phyloP scores from a whole-genome alignment of 23 red algal species.

The Gracilaria domingensis region DNA sequence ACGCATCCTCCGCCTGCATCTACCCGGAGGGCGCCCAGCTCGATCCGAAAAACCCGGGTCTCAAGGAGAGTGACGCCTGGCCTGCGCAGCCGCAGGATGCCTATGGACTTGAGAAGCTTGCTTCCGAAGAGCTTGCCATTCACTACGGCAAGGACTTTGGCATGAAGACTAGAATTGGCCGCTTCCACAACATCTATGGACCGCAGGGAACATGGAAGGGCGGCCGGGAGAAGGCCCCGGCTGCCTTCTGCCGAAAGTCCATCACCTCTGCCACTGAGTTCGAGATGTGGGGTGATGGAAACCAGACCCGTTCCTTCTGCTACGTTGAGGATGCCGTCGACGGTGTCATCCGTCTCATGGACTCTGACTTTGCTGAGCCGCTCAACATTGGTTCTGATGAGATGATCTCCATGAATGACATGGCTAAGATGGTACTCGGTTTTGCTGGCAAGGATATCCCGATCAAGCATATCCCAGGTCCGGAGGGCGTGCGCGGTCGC shows the following conservation, averaged over 20 bases:
- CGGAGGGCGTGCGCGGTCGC: slow-evolving; percentile 98
- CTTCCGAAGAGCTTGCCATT: slow-evolving; percentile 98
- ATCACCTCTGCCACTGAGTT: slow-evolving; percentile 94
- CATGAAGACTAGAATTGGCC: slow-evolving; percentile 96
- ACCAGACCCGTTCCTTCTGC: slow-evolving; percentile 99
- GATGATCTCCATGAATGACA: slow-evolving; percentile 99
- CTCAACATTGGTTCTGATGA: slow-evolving; percentile 99
- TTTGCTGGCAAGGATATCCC: slow-evolving; percentile 94
- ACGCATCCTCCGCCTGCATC: slow-evolving; percentile 98
- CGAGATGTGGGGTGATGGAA: slow-evolving; percentile 99
- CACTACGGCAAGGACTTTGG: slow-evolving; percentile 99
- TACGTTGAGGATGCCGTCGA: slow-evolving; percentile 99
- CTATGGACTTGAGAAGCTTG: slow-evolving; percentile 99
- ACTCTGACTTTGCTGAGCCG: slow-evolving; percentile 98
- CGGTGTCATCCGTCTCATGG: slow-evolving; percentile 98
- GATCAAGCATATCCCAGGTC: slow-evolving; percentile 99
- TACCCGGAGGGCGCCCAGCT: slow-evolving; percentile 98
- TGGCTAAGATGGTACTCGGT: slow-evolving; percentile 94
- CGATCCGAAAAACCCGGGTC: slow-evolving; percentile 95
- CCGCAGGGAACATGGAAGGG: slow-evolving; percentile 99
- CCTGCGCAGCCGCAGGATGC: slow-evolving; percentile 99
- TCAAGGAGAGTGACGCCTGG: slow-evolving; percentile 99
- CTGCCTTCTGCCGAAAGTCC: slow-evolving; percentile 98
- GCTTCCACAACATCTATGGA: slow-evolving; percentile 99
- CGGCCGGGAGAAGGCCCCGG: slow-evolving; percentile 98